Percentiles rank a stretch among this genome's conserved stretches.
phyloP scores from a whole-genome alignment of 2,329 filamentous ascomycete genomes.

The Emericellopsis cladophorae region DNA sequence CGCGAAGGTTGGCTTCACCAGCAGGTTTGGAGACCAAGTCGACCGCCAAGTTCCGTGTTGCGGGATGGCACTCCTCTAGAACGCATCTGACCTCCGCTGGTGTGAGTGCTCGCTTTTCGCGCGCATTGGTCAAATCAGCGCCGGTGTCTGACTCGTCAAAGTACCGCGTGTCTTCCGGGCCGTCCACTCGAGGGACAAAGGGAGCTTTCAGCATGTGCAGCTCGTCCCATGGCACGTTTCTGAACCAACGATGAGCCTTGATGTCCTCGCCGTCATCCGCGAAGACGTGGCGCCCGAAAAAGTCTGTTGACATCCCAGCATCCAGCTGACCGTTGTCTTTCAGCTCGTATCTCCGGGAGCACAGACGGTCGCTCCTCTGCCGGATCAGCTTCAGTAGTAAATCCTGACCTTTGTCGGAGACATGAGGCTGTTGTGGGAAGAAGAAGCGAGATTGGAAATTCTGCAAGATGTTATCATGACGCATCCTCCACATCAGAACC shows the following conservation, averaged over 20 bases:
- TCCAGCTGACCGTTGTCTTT: slow-evolving; percentile 37
- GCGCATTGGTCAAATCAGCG: slow-evolving; percentile 45
- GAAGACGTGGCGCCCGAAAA: slow-evolving; percentile 53
- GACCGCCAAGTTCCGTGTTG: slow-evolving; percentile 28
- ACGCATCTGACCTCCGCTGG: slow-evolving; percentile 16
- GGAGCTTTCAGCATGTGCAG: slow-evolving; percentile 62
- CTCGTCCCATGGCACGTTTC: slow-evolving; percentile 62
- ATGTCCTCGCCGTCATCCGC: slow-evolving; percentile 79
- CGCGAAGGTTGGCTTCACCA: slow-evolving; percentile 33
- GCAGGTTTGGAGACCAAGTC: slow-evolving; percentile 33
- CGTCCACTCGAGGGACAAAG: slow-evolving; percentile 62
- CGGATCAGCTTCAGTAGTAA: slow-evolving; percentile 62
- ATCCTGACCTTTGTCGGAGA: slow-evolving; percentile 63
- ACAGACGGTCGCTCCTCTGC: slow-evolving; percentile 64
- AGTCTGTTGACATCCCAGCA: slow-evolving; percentile 8
- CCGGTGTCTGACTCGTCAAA: slow-evolving; percentile 76
- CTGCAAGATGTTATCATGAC: slow-evolving; percentile 24
- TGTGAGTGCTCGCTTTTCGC: slow-evolving; percentile 14
- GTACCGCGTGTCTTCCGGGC: slow-evolving; percentile 68
- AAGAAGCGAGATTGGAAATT: slow-evolving; percentile 56
- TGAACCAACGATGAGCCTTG: slow-evolving; percentile 80
- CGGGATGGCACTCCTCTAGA: slow-evolving; percentile 23
- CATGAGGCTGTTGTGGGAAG: slow-evolving; percentile 54
- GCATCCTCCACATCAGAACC: not conserved
- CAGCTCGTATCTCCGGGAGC: slow-evolving; percentile 58